Base-by-base conservation (phyloP, 169 alveolate species). In the Theileria equi region DNA sequence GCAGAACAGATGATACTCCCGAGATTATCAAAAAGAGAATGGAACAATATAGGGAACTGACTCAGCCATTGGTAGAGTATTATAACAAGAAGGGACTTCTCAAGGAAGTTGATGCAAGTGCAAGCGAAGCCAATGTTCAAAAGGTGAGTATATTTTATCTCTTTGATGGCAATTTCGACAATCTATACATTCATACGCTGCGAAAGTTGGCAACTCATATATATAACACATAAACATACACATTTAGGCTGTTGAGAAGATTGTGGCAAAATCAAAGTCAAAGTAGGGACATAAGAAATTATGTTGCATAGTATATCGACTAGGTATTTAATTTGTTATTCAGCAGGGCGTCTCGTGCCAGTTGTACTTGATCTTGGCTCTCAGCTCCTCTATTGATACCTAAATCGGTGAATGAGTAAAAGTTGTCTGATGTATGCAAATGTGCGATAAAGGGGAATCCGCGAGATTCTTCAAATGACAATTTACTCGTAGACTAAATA, bases 11-110 rank as follows among this genome's bases (percentile, higher is more conserved):
- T 45, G 92, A 85, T 53, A 85, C 73, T 17, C 84, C 67, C 48
- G 88, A 62, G 29, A 73, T 85, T 43, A 68, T 85, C 26, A 79
- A 73, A 63, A 77, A 71, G 23, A 66, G 92, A n/a, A 61, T 85
- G 54, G 77, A 52, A 5, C 82, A 76, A 25, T 85, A 77, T 73
- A 63, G 66, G 70, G 73, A 60, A 71, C 83, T 77, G 67, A 80
- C 89, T 11, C 36, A 83, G 10, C 89, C 89, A 16, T 65, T 85
- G 40, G 79, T 80, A 34, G 79, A 62, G 29, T 74, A 77, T 62
- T 85, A 85, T 74, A 70, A 72, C 62, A 50, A 64, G 41, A 53
- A 66, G 48, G 68, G 71, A 47, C 64, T 85, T 26, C 69, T 80
- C 28, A 59, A 70, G 25, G 69, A 64, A 43, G 50, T 85, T 21